A percentile compares a stretch with the other conserved stretches of the same genome.
phyloP scores from a whole-genome alignment of 495 filamentous ascomycete genomes.

The Penicillium odoratum region DNA sequence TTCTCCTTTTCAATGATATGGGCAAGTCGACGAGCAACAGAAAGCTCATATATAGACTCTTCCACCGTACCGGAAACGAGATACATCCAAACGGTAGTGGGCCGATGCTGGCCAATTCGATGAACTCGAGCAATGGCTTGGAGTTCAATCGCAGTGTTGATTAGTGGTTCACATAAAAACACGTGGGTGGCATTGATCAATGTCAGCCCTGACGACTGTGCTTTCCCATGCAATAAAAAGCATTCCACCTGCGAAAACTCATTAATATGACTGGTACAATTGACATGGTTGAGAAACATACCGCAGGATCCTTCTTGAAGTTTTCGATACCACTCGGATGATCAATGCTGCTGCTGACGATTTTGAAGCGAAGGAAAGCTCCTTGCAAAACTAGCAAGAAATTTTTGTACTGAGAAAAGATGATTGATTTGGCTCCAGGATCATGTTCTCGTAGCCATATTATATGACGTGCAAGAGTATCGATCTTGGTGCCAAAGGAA shows the following conservation, averaged over 20 bases:
- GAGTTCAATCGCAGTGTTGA: constrained; percentile 90
- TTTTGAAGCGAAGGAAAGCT: constrained; percentile 67
- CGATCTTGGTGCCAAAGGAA: constrained; percentile 86
- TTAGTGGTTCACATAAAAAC: constrained; percentile 88
- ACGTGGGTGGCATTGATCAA: constrained; percentile 92
- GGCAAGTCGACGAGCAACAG: constrained; percentile 71
- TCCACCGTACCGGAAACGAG: constrained; percentile 86
- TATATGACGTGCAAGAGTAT: constrained; percentile 77
- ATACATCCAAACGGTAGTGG: constrained; percentile 95
- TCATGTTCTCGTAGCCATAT: constrained; percentile 83
- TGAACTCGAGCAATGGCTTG: constrained; percentile 94
- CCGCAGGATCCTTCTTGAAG: constrained; percentile 72
- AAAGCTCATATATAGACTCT: constrained; percentile 83
- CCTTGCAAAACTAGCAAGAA: constrained; percentile 73
- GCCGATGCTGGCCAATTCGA: constrained; percentile 82
- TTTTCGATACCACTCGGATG: constrained; percentile 60
- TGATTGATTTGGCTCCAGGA: constrained; percentile 82
- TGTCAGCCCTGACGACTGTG: constrained; percentile 85
- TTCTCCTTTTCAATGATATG: constrained; percentile 61
- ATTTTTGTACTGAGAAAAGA: constrained; percentile 85
- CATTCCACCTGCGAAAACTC: constrained; percentile 58
- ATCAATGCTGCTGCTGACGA: constrained; percentile 69
- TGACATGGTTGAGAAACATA: constrained; percentile 26
- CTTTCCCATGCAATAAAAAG: constrained; percentile 84
- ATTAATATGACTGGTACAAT: not conserved